Evolutionary conservation across 177 flowering plant genomes (phyloP), one percentile per base, ranked within the genome.

Genomic region (Vitis hybrid): DNA sequence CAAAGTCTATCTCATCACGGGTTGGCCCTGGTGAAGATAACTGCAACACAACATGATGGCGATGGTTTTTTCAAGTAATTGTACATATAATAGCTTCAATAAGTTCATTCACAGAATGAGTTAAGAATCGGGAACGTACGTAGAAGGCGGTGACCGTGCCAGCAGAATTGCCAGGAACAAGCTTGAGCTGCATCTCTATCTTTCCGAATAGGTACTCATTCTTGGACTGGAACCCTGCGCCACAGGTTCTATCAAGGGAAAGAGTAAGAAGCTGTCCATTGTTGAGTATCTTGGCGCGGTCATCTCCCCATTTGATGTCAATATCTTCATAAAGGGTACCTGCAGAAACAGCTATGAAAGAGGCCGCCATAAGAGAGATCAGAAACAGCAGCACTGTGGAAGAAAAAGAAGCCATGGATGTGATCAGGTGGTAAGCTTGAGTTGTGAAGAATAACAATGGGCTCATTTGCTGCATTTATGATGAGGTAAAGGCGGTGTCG

Each of bases 101-200:
- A 35, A 35, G 7, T 35, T 24, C 27, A 24, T 24, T 24, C 24
- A 15, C 11, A 19, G 6, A 60, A 19, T 60, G 6, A 8, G 8
- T 1, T 35, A 3, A 60, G 14, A 60, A 12, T 5, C 0, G 54
- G 11, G n/a, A 56, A 51, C 72, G 19, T 65, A 74, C 72, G 46
- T 75, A 75, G 56, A 66, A 75, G n/a, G 78, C 62, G 4, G 70
- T 59, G 62, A 70, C 74, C 7, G 70, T 75, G 40, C 78, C 73
- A 11, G 74, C 73, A 5, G 74, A 75, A 69, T 78, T 74, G 13
- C 75, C 75, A 3, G 77, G 75, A 13, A 78, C 81, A 32, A 78
- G 75, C 65, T 78, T 78, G 63, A 78, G 35, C 50, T 78, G 76
- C 76, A 78, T 72, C n/a, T 75, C 74, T 12, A 78, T 59, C 30